phyloP scores from a whole-genome alignment of 495 filamentous ascomycete genomes.

The Penicillium antarcticum region DNA sequence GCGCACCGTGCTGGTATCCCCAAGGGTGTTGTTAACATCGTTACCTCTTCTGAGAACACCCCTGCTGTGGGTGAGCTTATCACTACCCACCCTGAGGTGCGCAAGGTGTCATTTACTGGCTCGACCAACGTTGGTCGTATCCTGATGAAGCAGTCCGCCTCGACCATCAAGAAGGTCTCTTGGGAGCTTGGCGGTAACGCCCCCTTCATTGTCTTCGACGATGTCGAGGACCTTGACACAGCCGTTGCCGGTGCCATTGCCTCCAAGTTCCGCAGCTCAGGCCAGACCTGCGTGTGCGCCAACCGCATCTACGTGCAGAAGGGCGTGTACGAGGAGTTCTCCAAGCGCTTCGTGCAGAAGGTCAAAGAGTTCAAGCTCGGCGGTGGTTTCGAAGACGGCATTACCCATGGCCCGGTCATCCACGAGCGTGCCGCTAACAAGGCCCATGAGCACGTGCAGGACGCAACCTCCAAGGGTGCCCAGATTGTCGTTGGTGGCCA shows the following conservation, averaged over 20 bases:
- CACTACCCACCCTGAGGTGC: constrained; percentile 65
- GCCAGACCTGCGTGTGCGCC: constrained; percentile 89
- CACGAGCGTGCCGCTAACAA: constrained; percentile 72
- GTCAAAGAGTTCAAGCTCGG: constrained; percentile 77
- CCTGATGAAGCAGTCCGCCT: constrained; percentile 77
- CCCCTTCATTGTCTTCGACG: constrained; percentile 91
- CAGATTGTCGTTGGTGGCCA: constrained; percentile 69
- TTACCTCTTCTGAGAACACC: constrained; percentile 71
- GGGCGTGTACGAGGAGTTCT: constrained; percentile 76
- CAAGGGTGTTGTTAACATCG: constrained; percentile 78
- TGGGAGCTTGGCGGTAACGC: constrained; percentile 90
- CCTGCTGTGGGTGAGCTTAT: constrained; percentile 68
- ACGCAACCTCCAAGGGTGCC: constrained; percentile 73
- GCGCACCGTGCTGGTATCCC: constrained; percentile 81
- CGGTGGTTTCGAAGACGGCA: constrained; percentile 63
- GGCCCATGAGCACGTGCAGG: constrained; percentile 72
- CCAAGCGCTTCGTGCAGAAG: constrained; percentile 64
- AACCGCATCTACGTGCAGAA: constrained; percentile 83
- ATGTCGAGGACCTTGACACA: constrained; percentile 70
- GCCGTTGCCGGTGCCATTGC: constrained; percentile 73
- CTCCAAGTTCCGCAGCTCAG: constrained; percentile 82
- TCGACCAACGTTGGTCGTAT: constrained; percentile 84
- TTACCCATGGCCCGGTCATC: constrained; percentile 82
- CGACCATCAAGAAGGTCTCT: constrained; percentile 80
- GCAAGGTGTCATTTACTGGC: constrained; percentile 89